phyloP scores from a whole-genome alignment of 352 stramenopile genomes.

The Phytophthora pistaciae region DNA sequence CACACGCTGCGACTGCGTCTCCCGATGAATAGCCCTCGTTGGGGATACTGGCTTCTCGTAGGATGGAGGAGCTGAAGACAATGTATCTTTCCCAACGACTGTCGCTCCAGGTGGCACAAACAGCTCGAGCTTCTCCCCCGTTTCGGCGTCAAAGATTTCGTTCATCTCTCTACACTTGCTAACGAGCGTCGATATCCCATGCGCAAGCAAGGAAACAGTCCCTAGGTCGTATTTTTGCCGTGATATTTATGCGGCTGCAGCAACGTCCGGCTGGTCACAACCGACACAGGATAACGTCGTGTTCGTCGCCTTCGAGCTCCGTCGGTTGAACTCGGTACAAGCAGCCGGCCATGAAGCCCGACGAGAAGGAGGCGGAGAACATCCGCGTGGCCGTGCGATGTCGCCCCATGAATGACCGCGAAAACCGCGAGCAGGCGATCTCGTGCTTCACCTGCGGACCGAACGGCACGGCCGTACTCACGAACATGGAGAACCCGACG shows the following conservation, averaged over 20 bases:
- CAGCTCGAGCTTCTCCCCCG: conserved; percentile 60
- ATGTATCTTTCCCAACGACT: not conserved
- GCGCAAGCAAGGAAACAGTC: not conserved
- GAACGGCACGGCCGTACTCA: conserved; percentile 82
- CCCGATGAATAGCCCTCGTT: conserved; percentile 37
- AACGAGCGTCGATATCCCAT: not conserved
- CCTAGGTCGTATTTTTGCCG: conserved; percentile 33
- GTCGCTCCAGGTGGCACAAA: conserved; percentile 14
- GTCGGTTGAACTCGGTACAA: not conserved
- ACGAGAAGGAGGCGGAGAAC: conserved; percentile 89
- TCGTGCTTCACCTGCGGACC: conserved; percentile 75
- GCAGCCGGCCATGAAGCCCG: conserved; percentile 75
- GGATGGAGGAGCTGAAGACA: not conserved
- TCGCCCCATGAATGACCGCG: conserved; percentile 91
- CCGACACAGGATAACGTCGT: conserved; percentile 19
- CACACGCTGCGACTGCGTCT: conserved; percentile 64
- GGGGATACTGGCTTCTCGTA: not conserved
- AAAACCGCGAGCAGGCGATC: conserved; percentile 78
- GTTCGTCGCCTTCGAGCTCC: conserved; percentile 8
- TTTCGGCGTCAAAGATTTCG: conserved; percentile 73
- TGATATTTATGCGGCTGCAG: conserved; percentile 14
- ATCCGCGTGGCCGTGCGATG: conserved; percentile 93
- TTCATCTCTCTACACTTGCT: conserved; percentile 14
- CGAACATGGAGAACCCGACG: conserved; percentile 81
- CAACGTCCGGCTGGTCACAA: conserved; percentile 14